Base-by-base conservation (phyloP, 257 asterid species). In the Sherardia arvensis region DNA sequence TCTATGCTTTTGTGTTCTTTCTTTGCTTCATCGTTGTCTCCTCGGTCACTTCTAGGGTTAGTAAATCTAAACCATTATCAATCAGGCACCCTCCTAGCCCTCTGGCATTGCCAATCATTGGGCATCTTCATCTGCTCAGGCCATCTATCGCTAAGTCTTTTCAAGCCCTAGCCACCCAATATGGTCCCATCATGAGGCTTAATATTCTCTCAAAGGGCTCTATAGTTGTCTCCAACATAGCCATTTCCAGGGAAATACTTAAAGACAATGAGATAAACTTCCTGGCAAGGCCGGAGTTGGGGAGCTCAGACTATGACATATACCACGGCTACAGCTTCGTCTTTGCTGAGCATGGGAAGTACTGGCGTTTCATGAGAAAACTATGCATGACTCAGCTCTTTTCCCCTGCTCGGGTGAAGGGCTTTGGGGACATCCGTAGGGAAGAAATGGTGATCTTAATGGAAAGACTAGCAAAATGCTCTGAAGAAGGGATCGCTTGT, bases 361-460 rank as follows among this genome's bases (percentile, higher is more conserved):
- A 80, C 58, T 88, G 91, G 89, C 84, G 82, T 65, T 84, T 84
- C 83, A 80, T 84, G 83, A 84, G 81, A 82, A 88, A 84, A 36
- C 47, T 86, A 28, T 86, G 91, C 75, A 78, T 84, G 83, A 76
- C 85, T 8, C 88, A 79, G 61, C 92, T 86, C 25, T 83, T 88
- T 1, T 67, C 79, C 3, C 54, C 77, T 49, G 74, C 58, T 55
- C 95, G 87, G 0, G 69, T 86, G 11, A 79, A 87, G 59, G 51
- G 69, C 6, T 69, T 61, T 2, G 85, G 14, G 1, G 43, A 51
- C 4, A 20, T 69, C 4, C 45, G 73, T 11, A 61, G 11, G 45
- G 20, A 53, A 10, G 73, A 86, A 49, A 53, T 74, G 5, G 64
- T 15, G 8, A 66, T 60, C 8, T 38, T 88, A 3, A 1, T 88